Percentiles rank a stretch among this genome's conserved stretches.
Conservation (phyloP, 2,329 filamentous ascomycete genomes). For the Beauveria sp. region DNA sequence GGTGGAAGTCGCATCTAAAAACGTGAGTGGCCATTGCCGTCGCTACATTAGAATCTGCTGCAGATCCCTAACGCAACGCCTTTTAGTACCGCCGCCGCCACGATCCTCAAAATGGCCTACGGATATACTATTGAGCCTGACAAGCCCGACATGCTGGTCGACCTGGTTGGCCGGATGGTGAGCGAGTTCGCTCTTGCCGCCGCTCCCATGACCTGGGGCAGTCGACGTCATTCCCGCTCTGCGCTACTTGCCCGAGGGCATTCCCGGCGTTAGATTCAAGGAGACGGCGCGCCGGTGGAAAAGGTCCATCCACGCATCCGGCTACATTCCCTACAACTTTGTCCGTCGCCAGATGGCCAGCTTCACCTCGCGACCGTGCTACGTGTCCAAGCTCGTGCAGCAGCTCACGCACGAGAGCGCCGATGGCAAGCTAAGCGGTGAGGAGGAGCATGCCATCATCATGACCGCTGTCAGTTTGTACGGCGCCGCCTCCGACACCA, state of each 20-base stretch:
- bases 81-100: slow-evolving; percentile 21
- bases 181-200: slow-evolving; percentile 20
- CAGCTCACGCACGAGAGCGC: background rate
- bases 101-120: slow-evolving; percentile 22
- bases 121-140: slow-evolving; percentile 25
- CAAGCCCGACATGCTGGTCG: slow-evolving; percentile 23
- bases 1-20: slow-evolving; percentile 7
- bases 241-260: slow-evolving; percentile 21
- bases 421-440: background rate
- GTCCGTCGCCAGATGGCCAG: slow-evolving; percentile 20
- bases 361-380: slow-evolving; percentile 17
- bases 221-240: slow-evolving; percentile 26
- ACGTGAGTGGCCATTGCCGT: slow-evolving; percentile 8
- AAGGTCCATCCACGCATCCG: slow-evolving; percentile 13
- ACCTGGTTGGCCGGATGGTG: slow-evolving; percentile 23
- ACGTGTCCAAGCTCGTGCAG: slow-evolving; percentile 17
- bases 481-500: slow-evolving; percentile 11
- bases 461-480: slow-evolving; percentile 15
- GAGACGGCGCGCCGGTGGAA: slow-evolving; percentile 21
- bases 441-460: background rate
- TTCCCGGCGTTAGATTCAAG: slow-evolving; percentile 25
- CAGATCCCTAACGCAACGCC: background rate
- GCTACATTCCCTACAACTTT: slow-evolving; percentile 24
- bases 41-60: background rate
- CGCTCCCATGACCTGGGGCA: slow-evolving; percentile 24